These are phyloP conservation scores for Begonia masoniana DNA, from an alignment of 306 rosid genomes.

Conservation along the genomic window DNA sequence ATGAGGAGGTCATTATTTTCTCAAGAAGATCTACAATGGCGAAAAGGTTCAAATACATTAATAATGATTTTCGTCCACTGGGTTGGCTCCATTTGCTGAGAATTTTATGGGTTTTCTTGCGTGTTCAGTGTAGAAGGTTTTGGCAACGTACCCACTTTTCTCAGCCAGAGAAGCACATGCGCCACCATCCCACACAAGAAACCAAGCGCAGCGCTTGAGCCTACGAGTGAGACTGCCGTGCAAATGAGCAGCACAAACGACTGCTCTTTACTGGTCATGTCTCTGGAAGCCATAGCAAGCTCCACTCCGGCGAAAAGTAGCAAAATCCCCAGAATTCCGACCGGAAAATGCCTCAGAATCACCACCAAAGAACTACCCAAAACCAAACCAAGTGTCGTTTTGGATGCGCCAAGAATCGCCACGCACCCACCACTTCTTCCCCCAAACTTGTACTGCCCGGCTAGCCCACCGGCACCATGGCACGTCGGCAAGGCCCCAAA, in stretches of 20 bases:
- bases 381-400: slow-evolving; percentile 41
- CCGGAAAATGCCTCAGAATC: slow-evolving; percentile 43
- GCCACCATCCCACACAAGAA: slow-evolving; percentile 34
- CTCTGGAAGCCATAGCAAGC: slow-evolving; percentile 54
- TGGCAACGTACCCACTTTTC: slow-evolving; percentile 13
- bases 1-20: background rate
- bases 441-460: slow-evolving; percentile 64
- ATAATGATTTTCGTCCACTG: background rate
- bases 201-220: slow-evolving; percentile 59
- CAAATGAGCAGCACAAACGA: slow-evolving; percentile 45
- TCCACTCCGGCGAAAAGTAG: slow-evolving; percentile 60
- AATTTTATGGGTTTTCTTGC: too few species aligned
- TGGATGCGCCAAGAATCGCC: slow-evolving; percentile 47
- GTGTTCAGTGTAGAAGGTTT: too few species aligned
- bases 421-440: slow-evolving; percentile 77
- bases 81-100: too few species aligned
- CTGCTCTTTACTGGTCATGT: slow-evolving; percentile 39
- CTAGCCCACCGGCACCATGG: slow-evolving; percentile 66
- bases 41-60: slow-evolving; percentile 4
- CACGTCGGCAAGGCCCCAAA: slow-evolving; percentile 66
- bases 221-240: slow-evolving; percentile 49
- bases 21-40: background rate
- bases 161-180: slow-evolving; percentile 27
- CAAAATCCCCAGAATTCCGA: slow-evolving; percentile 48
- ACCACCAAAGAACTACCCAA: slow-evolving; percentile 43